Base-by-base conservation (phyloP, 2,329 filamentous ascomycete species). In the Hymenotorrendiella dingleyae region DNA sequence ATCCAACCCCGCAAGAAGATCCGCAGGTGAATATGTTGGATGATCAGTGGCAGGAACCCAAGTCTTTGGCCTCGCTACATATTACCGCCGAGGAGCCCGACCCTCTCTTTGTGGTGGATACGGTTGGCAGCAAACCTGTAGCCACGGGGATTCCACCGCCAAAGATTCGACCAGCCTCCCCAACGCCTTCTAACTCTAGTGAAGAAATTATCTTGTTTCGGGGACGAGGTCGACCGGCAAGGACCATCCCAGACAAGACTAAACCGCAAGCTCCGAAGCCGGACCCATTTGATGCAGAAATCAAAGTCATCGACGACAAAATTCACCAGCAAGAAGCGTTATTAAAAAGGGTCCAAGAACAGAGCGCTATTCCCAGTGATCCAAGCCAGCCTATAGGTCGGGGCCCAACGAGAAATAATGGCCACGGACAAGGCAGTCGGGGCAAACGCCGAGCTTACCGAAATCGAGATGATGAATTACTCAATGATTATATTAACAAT, bases 171-270 rank as follows among this genome's bases (percentile, higher is more conserved):
- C 52, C 57, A 12, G 35, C 45, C 8, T 63, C 62, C 16, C 66
- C 66, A 12, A 64, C 65, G 2, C 56, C 58, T 6, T 73, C 72
- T 0, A 71, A 78, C 49, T 86, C 83, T 0, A 84, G 82, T 55
- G 84, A 86, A 36, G 86, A 95, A 50, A 68, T 87, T 4, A 79
- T 89, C 35, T 56, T 86, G 0, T 87, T 86, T 58, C 73, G 69
- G 45, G 80, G 80, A 28, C 70, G 80, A 23, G 49, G 55, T 34
- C 30, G 39, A 12, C 19, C 48, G 16, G 41, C 41, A 9, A 32
- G 40, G 39, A 42, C 29, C 5, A 32, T 51, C 8, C 40, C 51
- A 19, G 36, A 44, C 29, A 23, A 23, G 27, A 8, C 30, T 4
- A 29, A 42, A 27, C n/a, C n/a, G n/a, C 12, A 30, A 7, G 14